phyloP scores from a whole-genome alignment of 169 alveolate genomes.

The Neospora caninum region DNA sequence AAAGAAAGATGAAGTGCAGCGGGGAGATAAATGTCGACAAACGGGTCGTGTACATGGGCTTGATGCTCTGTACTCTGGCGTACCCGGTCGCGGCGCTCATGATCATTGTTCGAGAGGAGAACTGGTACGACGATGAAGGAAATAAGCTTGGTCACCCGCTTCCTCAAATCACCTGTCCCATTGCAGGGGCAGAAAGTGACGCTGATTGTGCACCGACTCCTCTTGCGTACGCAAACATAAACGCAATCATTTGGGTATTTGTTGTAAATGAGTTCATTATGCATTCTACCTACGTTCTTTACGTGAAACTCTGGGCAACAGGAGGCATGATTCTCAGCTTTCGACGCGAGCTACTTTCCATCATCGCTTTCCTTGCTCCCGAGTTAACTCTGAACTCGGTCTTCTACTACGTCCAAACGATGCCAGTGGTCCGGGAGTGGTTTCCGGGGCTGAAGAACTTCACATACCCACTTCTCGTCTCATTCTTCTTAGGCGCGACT shows the following conservation, averaged over 20 bases:
- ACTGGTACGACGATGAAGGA: conserved; percentile 34
- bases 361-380: conserved; percentile 32
- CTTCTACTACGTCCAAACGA: conserved; percentile 51
- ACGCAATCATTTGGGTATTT: conserved; percentile 45
- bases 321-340: conserved; percentile 50
- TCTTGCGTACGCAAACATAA: conserved; percentile 53
- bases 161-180: conserved; percentile 25
- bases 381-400: conserved; percentile 49
- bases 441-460: conserved; percentile 20
- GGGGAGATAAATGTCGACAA: conserved; percentile 1
- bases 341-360: conserved; percentile 44
- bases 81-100: neutral
- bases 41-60: conserved; percentile 6
- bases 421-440: conserved; percentile 47
- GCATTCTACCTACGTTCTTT: conserved; percentile 52
- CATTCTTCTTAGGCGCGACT: conserved; percentile 43
- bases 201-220: conserved; percentile 35
- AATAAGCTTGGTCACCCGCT: neutral
- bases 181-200: conserved; percentile 35
- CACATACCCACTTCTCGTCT: conserved; percentile 43
- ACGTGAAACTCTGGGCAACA: conserved; percentile 61
- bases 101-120: neutral
- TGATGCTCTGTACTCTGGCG: conserved; percentile 15
- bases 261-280: conserved; percentile 47
- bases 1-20: neutral